Evolutionary conservation across 495 filamentous ascomycete species (phyloP).

Genomic region (Lasiosphaeria ovina): DNA sequence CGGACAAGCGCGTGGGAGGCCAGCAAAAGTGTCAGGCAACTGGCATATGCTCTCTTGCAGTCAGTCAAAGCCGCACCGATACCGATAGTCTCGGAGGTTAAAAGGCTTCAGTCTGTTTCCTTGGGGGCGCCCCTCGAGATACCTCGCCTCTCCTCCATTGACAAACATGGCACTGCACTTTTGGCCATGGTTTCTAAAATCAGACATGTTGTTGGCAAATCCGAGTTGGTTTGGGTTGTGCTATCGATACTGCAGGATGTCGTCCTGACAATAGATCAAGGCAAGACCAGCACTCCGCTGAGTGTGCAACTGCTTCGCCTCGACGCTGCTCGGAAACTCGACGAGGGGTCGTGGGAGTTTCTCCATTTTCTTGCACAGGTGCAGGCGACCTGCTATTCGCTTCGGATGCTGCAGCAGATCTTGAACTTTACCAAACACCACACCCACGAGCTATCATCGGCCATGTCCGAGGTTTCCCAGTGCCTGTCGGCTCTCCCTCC

Average conservation of each 20-base stretch:
- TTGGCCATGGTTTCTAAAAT: slow-evolving; percentile 16
- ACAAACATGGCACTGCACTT: slow-evolving; percentile 7
- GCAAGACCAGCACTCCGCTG: slow-evolving; percentile 25
- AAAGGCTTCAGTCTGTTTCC: slow-evolving; percentile 27
- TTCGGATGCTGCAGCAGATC: slow-evolving; percentile 62
- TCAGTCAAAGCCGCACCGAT: slow-evolving; percentile 21
- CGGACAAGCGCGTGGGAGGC: slow-evolving; percentile 63
- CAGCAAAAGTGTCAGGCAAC: slow-evolving; percentile 48
- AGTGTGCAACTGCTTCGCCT: slow-evolving; percentile 25
- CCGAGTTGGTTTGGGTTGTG: slow-evolving; percentile 33
- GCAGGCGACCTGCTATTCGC: slow-evolving; percentile 62
- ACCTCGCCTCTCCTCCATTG: slow-evolving; percentile 4
- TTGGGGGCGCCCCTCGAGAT: slow-evolving; percentile 20
- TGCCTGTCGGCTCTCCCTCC: slow-evolving; percentile 19
- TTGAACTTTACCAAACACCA: slow-evolving; percentile 29
- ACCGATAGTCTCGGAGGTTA: slow-evolving; percentile 27
- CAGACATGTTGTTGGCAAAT: neutral
- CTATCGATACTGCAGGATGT: slow-evolving; percentile 46
- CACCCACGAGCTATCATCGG: neutral
- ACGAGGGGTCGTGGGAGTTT: slow-evolving; percentile 52
- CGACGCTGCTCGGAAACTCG: slow-evolving; percentile 18
- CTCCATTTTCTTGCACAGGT: slow-evolving; percentile 64
- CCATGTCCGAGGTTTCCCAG: slow-evolving; percentile 1
- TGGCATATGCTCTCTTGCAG: slow-evolving; percentile 62
- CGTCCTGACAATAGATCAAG: slow-evolving; percentile 32